Percentiles rank a stretch among this genome's conserved stretches.
These are phyloP conservation scores for Tardiomyces digboiensis DNA, from an alignment of 1,139 yeast species.

Conservation along the genomic window DNA sequence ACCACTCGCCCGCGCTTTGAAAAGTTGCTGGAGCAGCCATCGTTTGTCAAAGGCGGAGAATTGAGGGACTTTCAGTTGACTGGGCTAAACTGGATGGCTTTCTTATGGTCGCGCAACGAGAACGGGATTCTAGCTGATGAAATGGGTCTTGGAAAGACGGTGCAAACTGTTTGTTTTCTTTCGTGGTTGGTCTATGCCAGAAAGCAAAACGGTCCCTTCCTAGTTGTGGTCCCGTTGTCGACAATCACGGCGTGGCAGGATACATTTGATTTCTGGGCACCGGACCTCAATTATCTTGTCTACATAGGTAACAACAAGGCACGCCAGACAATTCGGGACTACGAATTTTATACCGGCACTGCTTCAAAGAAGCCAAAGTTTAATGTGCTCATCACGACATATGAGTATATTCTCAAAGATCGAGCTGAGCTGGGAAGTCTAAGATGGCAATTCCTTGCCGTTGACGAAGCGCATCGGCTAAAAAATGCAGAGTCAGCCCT, in stretches of 20 bases:
- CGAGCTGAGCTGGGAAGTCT: slow-evolving; percentile 67
- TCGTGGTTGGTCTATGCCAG: slow-evolving; percentile 94
- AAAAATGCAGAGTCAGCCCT: slow-evolving; percentile 91
- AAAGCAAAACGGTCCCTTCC: slow-evolving; percentile 93
- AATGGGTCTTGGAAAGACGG: slow-evolving; percentile 98
- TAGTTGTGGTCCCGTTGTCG: slow-evolving; percentile 92
- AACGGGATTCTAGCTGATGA: slow-evolving; percentile 98
- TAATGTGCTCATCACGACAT: slow-evolving; percentile 83
- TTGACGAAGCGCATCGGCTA: slow-evolving; percentile 96
- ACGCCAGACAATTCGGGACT: slow-evolving; percentile 70
- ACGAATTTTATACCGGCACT: slow-evolving; percentile 65
- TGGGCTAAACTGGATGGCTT: slow-evolving; percentile 99
- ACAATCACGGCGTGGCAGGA: slow-evolving; percentile 99
- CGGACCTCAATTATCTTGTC: slow-evolving; percentile 86
- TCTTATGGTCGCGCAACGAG: slow-evolving; percentile 94
- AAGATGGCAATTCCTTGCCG: slow-evolving; percentile 95
- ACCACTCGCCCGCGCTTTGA: slow-evolving; percentile 80
- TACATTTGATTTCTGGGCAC: slow-evolving; percentile 96
- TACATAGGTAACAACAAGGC: slow-evolving; percentile 91
- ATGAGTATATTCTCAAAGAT: slow-evolving; percentile 92
- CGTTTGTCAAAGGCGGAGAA: slow-evolving; percentile 84
- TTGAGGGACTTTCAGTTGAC: slow-evolving; percentile 95
- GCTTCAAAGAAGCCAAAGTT: slow-evolving; percentile 62
- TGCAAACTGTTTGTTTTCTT: slow-evolving; percentile 89
- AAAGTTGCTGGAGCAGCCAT: slow-evolving; percentile 78